Evolutionary conservation across 495 filamentous ascomycete genomes (phyloP).

Genomic region (Daldinia concentrica): DNA sequence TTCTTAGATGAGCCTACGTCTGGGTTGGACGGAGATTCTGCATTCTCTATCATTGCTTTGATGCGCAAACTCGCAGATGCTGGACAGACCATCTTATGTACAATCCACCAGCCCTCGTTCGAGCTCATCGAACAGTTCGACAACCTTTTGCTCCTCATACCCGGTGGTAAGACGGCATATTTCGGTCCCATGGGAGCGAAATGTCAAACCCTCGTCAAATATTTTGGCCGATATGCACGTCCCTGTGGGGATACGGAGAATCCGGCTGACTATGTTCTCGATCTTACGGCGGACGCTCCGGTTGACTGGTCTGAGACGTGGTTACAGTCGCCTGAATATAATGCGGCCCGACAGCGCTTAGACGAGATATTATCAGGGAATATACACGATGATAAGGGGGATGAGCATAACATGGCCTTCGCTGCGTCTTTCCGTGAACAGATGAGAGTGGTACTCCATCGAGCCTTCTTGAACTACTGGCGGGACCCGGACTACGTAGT

Average conservation of each 20-base stretch:
- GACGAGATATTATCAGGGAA: slow-evolving; percentile 16
- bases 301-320: slow-evolving; percentile 65
- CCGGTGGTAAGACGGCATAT: slow-evolving; percentile 68
- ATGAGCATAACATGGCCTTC: neutral
- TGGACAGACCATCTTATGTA: slow-evolving; percentile 83
- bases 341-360: slow-evolving; percentile 54
- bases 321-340: slow-evolving; percentile 67
- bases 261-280: slow-evolving; percentile 73
- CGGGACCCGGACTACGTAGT: slow-evolving; percentile 67
- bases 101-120: slow-evolving; percentile 74
- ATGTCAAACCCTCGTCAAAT: slow-evolving; percentile 35
- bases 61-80: slow-evolving; percentile 74
- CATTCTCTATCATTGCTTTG: slow-evolving; percentile 74
- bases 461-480: slow-evolving; percentile 69
- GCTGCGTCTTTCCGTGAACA: slow-evolving; percentile 47
- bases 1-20: slow-evolving; percentile 82
- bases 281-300: slow-evolving; percentile 57
- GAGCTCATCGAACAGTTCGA: slow-evolving; percentile 73
- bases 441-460: slow-evolving; percentile 57
- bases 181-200: slow-evolving; percentile 59
- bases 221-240: slow-evolving; percentile 63
- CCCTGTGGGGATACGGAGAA: slow-evolving; percentile 67
- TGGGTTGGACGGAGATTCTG: slow-evolving; percentile 78
- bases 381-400: neutral
- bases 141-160: slow-evolving; percentile 64